Evolutionary conservation across 805 yeast genomes (phyloP), one percentile per base, ranked within the genome.

Genomic region (Cephaloascus fragrans): DNA sequence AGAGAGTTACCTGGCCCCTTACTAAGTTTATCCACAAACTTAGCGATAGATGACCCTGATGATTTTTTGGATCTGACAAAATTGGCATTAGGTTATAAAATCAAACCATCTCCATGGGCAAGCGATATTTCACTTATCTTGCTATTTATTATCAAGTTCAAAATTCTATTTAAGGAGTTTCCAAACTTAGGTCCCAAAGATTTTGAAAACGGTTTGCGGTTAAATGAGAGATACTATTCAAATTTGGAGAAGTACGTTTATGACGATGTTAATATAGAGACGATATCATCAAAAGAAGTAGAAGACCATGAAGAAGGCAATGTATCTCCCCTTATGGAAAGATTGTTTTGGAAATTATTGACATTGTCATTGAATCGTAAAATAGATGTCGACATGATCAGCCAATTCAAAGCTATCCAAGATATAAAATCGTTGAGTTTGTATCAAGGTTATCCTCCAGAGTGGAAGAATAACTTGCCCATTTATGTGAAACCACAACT

Each of bases 1-100:
- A 46, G 67, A 26, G 59, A 60, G 28, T 50, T 57, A 14, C 69
- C 71, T 1, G 70, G 69, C 1, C 70, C 72, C 1, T 46, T 65
- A 35, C 49, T 65, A 3, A 56, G 60, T 1, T 44, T 66, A 20
- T 45, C 51, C 37, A 64, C 58, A 41, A 62, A 58, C 34, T 45
- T 56, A 9, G 65, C 28, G 28, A 23, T 23, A 23, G 10, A 23
- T 8, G 28, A 23, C 12, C 6, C 28, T 8, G 6, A 6, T 8
- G 12, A 23, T 23, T 8, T 8, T 6, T 23, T 23, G 10, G 28
- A 23, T 6, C 6, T 12, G 6, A 23, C 6, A 8, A 8, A 6
- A 14, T 14, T 31, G 15, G 15, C 8, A 6, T 16, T 31, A 6
- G 33, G 33, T 9, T 31, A 31, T 16, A 31, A 14, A 8, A 6